Conservation (phyloP, 306 rosid species). For the Arachis hypogaea region DNA sequence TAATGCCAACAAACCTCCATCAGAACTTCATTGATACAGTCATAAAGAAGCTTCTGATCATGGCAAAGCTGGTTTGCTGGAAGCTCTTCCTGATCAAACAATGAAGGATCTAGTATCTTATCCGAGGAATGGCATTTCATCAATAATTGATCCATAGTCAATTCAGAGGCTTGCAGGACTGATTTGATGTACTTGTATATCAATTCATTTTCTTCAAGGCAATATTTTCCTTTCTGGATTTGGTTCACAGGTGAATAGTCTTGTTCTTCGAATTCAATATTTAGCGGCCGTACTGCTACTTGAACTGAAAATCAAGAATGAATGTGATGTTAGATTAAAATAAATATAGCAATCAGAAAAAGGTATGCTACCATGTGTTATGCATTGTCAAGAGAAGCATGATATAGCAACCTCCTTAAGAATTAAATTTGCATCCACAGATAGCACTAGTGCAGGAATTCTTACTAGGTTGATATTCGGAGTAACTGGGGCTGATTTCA, state of each 20-base stretch:
- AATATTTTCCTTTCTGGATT: constrained; percentile 45
- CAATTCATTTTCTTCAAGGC: constrained; percentile 55
- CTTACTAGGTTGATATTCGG: constrained; percentile 55
- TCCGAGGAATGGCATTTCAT: constrained; percentile 70
- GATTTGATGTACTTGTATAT: constrained; percentile 64
- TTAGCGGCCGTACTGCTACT: constrained; percentile 54
- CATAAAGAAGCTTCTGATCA: constrained; percentile 69
- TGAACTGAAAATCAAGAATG: constrained; percentile 57
- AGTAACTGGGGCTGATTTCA: constrained; percentile 52
- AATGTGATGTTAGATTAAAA: constrained; percentile 35
- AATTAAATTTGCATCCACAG: too few relatives aligned
- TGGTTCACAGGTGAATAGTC: constrained; percentile 51
- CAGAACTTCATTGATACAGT: constrained; percentile 72
- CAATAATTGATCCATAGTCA: constrained; percentile 63
- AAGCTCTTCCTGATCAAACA: constrained; percentile 59
- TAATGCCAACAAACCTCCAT: constrained; percentile 61
- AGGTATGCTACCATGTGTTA: constrained; percentile 12
- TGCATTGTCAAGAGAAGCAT: constrained; percentile 16
- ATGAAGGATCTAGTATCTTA: constrained; percentile 67
- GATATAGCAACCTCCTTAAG: background rate
- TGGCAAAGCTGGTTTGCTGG: constrained; percentile 60
- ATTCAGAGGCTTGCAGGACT: constrained; percentile 67
- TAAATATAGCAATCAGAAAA: constrained; percentile 13
- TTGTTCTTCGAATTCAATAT: constrained; percentile 70
- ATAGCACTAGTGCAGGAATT: background rate